phyloP scores from a whole-genome alignment of 768 basidiomycete species.

The Tephrocybe sp. region DNA sequence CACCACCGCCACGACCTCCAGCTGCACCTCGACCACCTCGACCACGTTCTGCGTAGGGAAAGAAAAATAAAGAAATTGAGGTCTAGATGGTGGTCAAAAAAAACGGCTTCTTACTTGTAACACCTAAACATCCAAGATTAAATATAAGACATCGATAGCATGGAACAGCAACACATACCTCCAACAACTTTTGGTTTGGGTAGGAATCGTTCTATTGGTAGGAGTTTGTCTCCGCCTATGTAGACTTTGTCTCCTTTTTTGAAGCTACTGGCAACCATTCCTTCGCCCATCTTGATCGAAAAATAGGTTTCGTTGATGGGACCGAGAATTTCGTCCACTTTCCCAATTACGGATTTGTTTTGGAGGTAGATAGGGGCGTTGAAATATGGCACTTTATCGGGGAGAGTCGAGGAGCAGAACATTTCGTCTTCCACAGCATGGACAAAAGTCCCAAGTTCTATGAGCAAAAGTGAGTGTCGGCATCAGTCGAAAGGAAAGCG shows the following conservation, averaged over 20 bases:
- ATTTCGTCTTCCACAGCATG: conserved; percentile 99
- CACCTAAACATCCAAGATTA: conserved; percentile 29
- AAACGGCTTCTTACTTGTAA: conserved; percentile 42
- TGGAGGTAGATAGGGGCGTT: conserved; percentile 97
- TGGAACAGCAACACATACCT: conserved; percentile 35
- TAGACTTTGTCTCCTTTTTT: conserved; percentile 98
- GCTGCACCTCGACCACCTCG: conserved; percentile 38
- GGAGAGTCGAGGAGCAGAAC: conserved; percentile 83
- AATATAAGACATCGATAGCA: background rate
- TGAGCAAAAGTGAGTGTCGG: too few species aligned
- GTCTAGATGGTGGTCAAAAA: conserved; percentile 4
- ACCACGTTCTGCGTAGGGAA: conserved; percentile 37
- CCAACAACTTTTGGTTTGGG: conserved; percentile 90
- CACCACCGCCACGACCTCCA: conserved; percentile 36
- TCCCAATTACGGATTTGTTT: conserved; percentile 94
- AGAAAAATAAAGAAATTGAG: conserved; percentile 7
- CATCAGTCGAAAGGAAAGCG: too few species aligned
- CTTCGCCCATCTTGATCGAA: conserved; percentile 94
- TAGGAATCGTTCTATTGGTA: conserved; percentile 94
- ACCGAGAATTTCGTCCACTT: conserved; percentile 98
- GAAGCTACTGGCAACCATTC: conserved; percentile 94
- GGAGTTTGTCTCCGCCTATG: conserved; percentile 94
- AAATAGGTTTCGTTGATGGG: conserved; percentile 99
- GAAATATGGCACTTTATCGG: conserved; percentile 96
- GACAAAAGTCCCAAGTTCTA: conserved; percentile 91